Percentiles rank a stretch among this genome's conserved stretches.
These are phyloP conservation scores for Hyphochytrium catenoides DNA, from an alignment of 352 stramenopile species.

Conservation along the genomic window DNA sequence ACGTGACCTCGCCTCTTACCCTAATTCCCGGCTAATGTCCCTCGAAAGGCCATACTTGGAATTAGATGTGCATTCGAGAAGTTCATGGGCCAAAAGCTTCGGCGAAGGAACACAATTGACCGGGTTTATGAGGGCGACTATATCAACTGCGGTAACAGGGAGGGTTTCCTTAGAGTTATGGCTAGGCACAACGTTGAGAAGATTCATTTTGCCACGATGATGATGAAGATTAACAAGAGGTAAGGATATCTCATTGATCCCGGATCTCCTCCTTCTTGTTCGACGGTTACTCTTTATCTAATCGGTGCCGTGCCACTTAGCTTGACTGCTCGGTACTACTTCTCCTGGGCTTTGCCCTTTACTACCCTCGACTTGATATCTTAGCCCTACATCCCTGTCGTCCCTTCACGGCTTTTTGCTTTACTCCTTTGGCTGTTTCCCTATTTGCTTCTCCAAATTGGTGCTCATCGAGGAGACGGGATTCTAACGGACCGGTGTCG, in stretches of 20 bases:
- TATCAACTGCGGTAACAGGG: conserved; percentile 38
- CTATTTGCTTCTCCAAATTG: no score
- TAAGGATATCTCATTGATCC: conserved; percentile 2
- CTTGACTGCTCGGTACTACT: no score
- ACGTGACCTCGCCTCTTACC: no score
- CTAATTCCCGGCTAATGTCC: no score
- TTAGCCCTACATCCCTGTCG: no score
- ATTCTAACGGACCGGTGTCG: not conserved
- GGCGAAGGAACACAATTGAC: conserved; percentile 43
- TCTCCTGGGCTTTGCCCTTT: no score
- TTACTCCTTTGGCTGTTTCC: no score
- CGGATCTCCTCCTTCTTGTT: no score
- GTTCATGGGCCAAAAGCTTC: conserved; percentile 57
- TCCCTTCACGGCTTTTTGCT: no score
- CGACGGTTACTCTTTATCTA: no score
- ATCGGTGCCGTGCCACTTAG: no score
- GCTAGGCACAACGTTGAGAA: conserved; percentile 27
- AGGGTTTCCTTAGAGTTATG: conserved; percentile 29
- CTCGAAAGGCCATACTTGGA: conserved; percentile 33
- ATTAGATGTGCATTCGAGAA: conserved; percentile 56
- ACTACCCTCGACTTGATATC: no score
- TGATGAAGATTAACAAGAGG: conserved; percentile 49
- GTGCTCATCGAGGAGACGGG: not conserved
- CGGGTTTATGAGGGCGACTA: conserved; percentile 43
- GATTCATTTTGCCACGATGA: conserved; percentile 31